These are phyloP conservation scores for Chrysanthemum seticuspe DNA, from an alignment of 129 eudicot species.

Conservation along the genomic window DNA sequence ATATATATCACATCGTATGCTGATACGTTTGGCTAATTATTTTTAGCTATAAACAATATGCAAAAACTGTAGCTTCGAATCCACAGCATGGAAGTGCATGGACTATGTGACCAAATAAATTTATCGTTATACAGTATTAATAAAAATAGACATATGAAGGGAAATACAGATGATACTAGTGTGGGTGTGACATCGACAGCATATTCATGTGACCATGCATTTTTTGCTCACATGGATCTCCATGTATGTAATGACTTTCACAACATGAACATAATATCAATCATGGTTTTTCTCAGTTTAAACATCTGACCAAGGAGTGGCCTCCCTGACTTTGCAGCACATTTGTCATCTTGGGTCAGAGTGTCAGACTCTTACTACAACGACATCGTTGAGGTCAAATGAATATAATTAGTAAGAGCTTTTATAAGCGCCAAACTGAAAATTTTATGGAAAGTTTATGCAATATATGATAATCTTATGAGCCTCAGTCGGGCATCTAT, in stretches of 20 bases:
- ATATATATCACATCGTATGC: background rate
- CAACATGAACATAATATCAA: background rate
- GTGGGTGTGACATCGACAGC: background rate
- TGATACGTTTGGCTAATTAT: background rate
- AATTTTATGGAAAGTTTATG: background rate
- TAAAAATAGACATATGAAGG: background rate
- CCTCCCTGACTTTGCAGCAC: background rate
- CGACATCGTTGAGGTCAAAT: background rate
- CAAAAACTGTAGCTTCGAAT: background rate
- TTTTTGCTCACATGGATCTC: background rate
- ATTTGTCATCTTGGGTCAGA: conserved; percentile 1
- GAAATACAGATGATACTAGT: background rate
- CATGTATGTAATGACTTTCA: background rate
- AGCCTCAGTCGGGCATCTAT: background rate
- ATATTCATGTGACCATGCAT: background rate
- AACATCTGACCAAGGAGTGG: background rate
- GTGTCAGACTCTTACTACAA: too few species aligned
- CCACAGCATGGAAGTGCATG: background rate
- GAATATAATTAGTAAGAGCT: background rate
- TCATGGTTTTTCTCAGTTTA: background rate
- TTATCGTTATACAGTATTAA: background rate
- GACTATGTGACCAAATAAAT: background rate
- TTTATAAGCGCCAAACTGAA: background rate
- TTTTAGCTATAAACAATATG: background rate
- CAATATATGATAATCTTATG: background rate